These are phyloP conservation scores for Zalaria sp. DNA, from an alignment of 2,329 filamentous ascomycete species.

Conservation along the genomic window DNA sequence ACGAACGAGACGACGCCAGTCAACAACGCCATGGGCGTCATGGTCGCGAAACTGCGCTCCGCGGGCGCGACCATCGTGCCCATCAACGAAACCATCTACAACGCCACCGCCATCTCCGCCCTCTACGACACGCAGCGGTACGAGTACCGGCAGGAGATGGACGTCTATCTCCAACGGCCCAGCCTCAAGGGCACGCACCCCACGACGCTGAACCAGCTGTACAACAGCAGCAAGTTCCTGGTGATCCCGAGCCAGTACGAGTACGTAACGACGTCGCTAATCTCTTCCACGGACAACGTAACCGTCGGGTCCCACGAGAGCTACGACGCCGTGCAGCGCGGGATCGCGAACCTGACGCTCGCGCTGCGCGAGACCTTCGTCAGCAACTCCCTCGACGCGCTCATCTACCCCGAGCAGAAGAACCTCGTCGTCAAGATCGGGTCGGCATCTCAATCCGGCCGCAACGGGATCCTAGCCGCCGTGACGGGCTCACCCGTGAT, in stretches of 20 bases:
- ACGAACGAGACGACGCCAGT: constrained; percentile 43
- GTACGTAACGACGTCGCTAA: constrained; percentile 36
- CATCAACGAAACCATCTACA: constrained; percentile 35
- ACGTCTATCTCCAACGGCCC: constrained; percentile 38
- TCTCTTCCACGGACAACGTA: constrained; percentile 37
- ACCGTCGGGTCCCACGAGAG: constrained; percentile 11
- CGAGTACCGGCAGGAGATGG: constrained; percentile 43
- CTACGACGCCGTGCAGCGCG: constrained; percentile 33
- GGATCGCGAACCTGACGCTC: constrained; percentile 39
- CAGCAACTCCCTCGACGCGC: constrained; percentile 35
- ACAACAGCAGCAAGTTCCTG: constrained; percentile 36
- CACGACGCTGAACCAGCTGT: constrained; percentile 34
- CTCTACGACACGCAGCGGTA: constrained; percentile 45
- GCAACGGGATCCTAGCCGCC: constrained; percentile 44
- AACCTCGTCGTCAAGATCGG: constrained; percentile 48
- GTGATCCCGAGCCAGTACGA: constrained; percentile 46
- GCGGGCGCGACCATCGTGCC: constrained; percentile 38
- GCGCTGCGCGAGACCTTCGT: constrained; percentile 38
- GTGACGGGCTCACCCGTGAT: constrained; percentile 40
- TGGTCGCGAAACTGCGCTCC: constrained; percentile 29
- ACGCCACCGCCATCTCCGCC: constrained; percentile 34
- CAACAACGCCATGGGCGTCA: constrained; percentile 35
- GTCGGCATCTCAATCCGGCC: constrained; percentile 40
- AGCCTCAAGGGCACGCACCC: constrained; percentile 30
- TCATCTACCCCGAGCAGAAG: constrained; percentile 52